Evolutionary conservation across 2,329 filamentous ascomycete genomes (phyloP), one percentile per base, ranked within the genome.

Genomic region (Lithohypha guttulata): DNA sequence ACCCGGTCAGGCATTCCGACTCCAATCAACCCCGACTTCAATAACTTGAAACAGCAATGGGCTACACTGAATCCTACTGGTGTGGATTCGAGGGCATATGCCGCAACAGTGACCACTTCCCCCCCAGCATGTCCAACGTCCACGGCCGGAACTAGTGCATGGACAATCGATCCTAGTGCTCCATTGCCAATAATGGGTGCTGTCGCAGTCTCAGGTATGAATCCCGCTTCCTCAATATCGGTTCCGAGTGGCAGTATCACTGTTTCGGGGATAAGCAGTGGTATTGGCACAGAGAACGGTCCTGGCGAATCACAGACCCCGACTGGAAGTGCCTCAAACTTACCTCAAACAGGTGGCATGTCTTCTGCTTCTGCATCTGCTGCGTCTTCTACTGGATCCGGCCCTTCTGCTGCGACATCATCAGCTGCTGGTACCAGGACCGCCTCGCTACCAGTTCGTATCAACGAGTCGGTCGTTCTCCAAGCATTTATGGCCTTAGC

Each of bases 31-130:
- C 84, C 85, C 0, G 85, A 93, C 56, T 93, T 89, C 57, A 57
- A 66, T 51, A 91, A 91, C 56, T 70, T 93, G 43, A 77, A 79
- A 63, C 69, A 65, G 19, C 77, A 84, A 50, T 93, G 85, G 85
- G 77, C 77, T 5, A 80, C 74, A 3, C 63, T 84, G 38, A 72
- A 65, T 6, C 84, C 85, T 0, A 75, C 75, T 0, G 81, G 84
- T 22, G 71, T 89, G 28, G 68, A 70, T 28, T 71, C 70, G 36
- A 70, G 73, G 2, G 71, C 72, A 19, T 93, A 93, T 62, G 70
- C 71, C 15, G 68, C 78, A 4, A 70, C 71, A n/a, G 66, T 78
- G 1, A 69, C 63, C 2, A 64, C 68, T 7, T 75, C 74, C 1
- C 73, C 80, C 2, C 75, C 80, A 2, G 62, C 70, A 2, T 93